Evolutionary conservation across 495 filamentous ascomycete species (phyloP), one percentile per base, ranked within the genome.

Genomic region (Aspergillus carlsbadensis): DNA sequence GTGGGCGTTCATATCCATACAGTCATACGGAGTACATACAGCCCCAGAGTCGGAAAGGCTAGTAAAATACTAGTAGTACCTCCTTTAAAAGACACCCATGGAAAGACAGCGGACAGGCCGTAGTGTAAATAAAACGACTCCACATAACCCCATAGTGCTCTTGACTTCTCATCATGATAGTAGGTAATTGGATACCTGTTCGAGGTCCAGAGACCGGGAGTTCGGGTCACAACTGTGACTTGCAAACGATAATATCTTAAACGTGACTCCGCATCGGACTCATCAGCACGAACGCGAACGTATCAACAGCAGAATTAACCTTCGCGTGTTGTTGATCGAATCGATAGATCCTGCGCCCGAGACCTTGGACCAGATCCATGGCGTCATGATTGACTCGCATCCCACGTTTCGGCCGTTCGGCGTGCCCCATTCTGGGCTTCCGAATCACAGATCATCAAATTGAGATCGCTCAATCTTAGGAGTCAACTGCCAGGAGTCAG

Each of bases 51-150:
- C n/a, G n/a, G n/a, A n/a, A n/a, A n/a, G n/a, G n/a, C n/a, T n/a
- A 34, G 47, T 50, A 50, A 45, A 43, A 24, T 43, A n/a, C n/a
- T n/a, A n/a, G n/a, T n/a, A n/a, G n/a, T n/a, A 43, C 20, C 18
- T 29, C 26, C 26, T 29, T 10, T 10, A 29, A 45, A 50, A 22
- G 20, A 5, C 33, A n/a, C 47, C 26, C 8, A 46, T 31, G 34
- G 44, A 18, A 53, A 36, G 31, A 57, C 35, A 56, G 55, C 42
- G 59, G 59, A 44, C 45, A 48, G 52, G 59, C 52, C 49, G 56
- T 64, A 65, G 62, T 61, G 58, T 61, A 65, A 59, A 65, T 59
- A 61, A 62, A 29, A 62, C 47, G 52, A 59, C 62, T 65, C 62
- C 62, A 65, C 62, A 52, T 54, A 52, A 59, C 56, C 62, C 62